These are phyloP conservation scores for Fusarium sacchari DNA, from an alignment of 2,329 filamentous ascomycete genomes.

Conservation along the genomic window DNA sequence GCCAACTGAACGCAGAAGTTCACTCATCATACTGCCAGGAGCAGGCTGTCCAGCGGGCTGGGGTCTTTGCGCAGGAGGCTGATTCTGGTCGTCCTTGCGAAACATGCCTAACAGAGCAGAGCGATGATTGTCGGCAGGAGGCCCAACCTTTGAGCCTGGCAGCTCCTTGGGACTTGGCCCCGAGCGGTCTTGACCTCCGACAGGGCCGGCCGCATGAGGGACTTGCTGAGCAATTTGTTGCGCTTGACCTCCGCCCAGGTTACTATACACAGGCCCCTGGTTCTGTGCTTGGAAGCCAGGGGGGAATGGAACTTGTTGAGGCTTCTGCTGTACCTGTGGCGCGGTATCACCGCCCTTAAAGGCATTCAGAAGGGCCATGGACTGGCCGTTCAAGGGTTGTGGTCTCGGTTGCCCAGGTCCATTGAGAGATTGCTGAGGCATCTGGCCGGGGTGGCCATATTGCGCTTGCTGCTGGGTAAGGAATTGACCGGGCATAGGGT, in stretches of 20 bases:
- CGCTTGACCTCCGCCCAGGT: slow-evolving; percentile 14
- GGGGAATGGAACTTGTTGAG: slow-evolving; percentile 19
- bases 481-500: slow-evolving; percentile 14
- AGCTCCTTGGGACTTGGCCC: slow-evolving; percentile 44
- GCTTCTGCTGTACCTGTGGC: slow-evolving; percentile 36
- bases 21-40: slow-evolving; percentile 35
- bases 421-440: slow-evolving; percentile 20
- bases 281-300: slow-evolving; percentile 15
- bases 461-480: slow-evolving; percentile 42
- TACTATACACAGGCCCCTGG: slow-evolving; percentile 22
- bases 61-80: slow-evolving; percentile 7
- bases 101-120: slow-evolving; percentile 65
- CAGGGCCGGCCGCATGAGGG: slow-evolving; percentile 10
- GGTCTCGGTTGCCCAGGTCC: slow-evolving; percentile 32
- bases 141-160: slow-evolving; percentile 41
- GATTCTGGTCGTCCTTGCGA: slow-evolving; percentile 51
- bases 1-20: slow-evolving; percentile 32
- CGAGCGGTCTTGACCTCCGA: slow-evolving; percentile 17
- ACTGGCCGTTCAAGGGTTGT: slow-evolving; percentile 53
- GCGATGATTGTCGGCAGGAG: slow-evolving; percentile 52
- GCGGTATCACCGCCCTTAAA: slow-evolving; percentile 51
- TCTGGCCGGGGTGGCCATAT: slow-evolving; percentile 31
- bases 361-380: slow-evolving; percentile 56
- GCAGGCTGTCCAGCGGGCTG: slow-evolving; percentile 13
- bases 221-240: slow-evolving; percentile 12